Evolutionary conservation across 305 asterid species (phyloP), one percentile per base, ranked within the genome.

Genomic region (Galium porrigens): DNA sequence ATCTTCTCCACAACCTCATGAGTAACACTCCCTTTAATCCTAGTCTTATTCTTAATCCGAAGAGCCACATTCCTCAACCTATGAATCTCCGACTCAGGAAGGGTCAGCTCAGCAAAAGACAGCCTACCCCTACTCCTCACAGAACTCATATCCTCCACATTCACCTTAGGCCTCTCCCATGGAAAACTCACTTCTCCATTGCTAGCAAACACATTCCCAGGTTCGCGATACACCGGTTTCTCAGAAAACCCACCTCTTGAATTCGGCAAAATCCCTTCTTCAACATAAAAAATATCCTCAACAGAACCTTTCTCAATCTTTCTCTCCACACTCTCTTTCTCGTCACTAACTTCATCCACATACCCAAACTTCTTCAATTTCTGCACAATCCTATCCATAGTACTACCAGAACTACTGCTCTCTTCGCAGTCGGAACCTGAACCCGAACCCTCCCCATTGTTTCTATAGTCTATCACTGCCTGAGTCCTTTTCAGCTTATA

Each of bases 381-480:
- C 42, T 83, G 85, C 46, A 94, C 92, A 70, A 94, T 94, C 66
- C 90, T 87, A 70, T 94, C 92, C 99, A 87, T 94, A 57, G 97
- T 94, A 51, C 86, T 94, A 51, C 86, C 87, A 30, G 89, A 94
- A 25, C 81, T 73, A 34, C 82, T 77, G 51, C 83, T 81, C 65
- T 82, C 90, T 78, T 90, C 94, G 33, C 82, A 39, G 71, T 90
- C 95, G 36, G 95, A 84, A 68, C 81, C 70, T 60, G 95, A 84
- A 68, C 81, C 70, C 62, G 94, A 88, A 73, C 65, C 63, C 66
- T 82, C 80, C 67, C 84, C 87, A 46, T 72, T 66, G 44, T 82
- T 83, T 65, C 83, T 77, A 63, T 85, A 87, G 71, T 73, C 70
- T 72, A 78, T 59, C 56, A 76, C 81, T 52, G 73, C 66, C 65